Conservation (phyloP, 257 asterid species). For the Jacaranda copaia region DNA sequence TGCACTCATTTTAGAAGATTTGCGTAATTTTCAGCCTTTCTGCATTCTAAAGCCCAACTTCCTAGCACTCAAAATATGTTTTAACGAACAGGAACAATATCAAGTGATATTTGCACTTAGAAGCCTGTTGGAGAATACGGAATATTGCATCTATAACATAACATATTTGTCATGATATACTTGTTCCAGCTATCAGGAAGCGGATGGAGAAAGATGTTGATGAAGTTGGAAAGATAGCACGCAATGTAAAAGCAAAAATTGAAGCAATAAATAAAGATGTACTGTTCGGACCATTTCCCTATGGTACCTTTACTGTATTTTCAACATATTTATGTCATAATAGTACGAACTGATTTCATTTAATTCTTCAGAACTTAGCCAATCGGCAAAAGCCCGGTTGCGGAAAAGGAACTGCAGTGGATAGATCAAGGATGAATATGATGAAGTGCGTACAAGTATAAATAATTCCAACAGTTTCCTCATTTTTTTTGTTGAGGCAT, state of each 20-base stretch:
- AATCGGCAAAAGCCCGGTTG: slow-evolving; percentile 89
- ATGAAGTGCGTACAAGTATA: slow-evolving; percentile 56
- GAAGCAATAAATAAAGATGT: slow-evolving; percentile 79
- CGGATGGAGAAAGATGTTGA: slow-evolving; percentile 90
- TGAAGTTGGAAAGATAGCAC: slow-evolving; percentile 86
- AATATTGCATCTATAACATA: slow-evolving; percentile 3
- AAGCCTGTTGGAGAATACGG: no score
- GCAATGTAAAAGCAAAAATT: slow-evolving; percentile 70
- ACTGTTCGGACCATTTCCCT: slow-evolving; percentile 32
- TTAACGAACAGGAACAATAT: no score
- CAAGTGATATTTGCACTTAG: no score
- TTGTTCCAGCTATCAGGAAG: slow-evolving; percentile 76
- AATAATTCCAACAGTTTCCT: slow-evolving; percentile 8
- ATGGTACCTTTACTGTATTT: background rate
- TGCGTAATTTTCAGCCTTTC: no score
- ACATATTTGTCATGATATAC: background rate
- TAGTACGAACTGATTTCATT: slow-evolving; percentile 25
- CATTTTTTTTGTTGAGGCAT: background rate
- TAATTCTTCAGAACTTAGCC: slow-evolving; percentile 62
- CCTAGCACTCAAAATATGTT: no score
- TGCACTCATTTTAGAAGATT: no score
- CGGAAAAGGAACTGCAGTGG: slow-evolving; percentile 84
- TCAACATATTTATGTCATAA: slow-evolving; percentile 7
- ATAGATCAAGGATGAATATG: slow-evolving; percentile 87
- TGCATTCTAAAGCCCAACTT: no score